Conservation (phyloP, 2,329 filamentous ascomycete species). For the Knufia fluminis region DNA sequence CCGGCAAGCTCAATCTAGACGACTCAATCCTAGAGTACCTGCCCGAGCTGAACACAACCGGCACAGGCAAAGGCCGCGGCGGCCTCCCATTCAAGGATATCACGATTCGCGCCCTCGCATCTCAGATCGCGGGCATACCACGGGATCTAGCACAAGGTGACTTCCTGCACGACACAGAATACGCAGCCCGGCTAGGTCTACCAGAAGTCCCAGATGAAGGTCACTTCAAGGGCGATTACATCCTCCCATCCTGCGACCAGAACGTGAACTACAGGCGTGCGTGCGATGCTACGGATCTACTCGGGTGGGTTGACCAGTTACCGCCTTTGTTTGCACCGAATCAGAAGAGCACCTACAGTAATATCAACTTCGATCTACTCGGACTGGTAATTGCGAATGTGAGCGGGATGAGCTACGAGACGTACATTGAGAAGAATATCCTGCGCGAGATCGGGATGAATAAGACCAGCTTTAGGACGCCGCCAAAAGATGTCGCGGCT, state of each 20-base stretch:
- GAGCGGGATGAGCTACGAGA: constrained; percentile 22
- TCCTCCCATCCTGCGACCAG: background rate
- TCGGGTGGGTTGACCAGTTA: background rate
- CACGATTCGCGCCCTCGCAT: constrained; percentile 23
- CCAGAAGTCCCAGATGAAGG: constrained; percentile 10
- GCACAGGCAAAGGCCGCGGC: constrained; percentile 4
- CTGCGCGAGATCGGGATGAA: constrained; percentile 18
- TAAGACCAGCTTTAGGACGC: constrained; percentile 13
- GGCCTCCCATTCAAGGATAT: constrained; percentile 24
- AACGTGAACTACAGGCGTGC: constrained; percentile 3
- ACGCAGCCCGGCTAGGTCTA: constrained; percentile 14
- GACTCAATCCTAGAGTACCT: constrained; percentile 23
- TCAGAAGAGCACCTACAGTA: constrained; percentile 24
- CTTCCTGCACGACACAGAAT: constrained; percentile 8
- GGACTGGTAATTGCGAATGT: constrained; percentile 25
- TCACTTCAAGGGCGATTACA: background rate
- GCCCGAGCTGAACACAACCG: constrained; percentile 8
- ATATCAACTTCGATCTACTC: constrained; percentile 25
- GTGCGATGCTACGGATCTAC: background rate
- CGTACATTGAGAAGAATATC: constrained; percentile 21
- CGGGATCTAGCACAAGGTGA: constrained; percentile 21
- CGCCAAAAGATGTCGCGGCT: constrained; percentile 19
- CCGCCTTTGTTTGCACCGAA: constrained; percentile 22
- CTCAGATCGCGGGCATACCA: constrained; percentile 24
- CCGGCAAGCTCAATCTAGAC: constrained; percentile 24